Evolutionary conservation across 2,329 filamentous ascomycete genomes (phyloP).

Genomic region (Fusarium devonianum): DNA sequence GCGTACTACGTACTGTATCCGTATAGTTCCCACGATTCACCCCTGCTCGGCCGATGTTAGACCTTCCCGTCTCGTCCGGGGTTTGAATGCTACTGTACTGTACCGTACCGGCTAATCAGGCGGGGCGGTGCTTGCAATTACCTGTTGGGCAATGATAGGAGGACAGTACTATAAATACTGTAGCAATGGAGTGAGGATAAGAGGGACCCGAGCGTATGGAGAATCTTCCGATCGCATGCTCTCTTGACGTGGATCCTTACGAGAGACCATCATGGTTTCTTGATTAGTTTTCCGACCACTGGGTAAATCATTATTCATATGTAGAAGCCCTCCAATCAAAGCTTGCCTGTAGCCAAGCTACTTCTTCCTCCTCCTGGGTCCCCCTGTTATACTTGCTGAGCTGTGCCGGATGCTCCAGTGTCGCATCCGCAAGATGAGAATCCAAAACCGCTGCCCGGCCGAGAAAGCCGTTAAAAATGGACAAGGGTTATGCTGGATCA

Average conservation of each 20-base stretch:
- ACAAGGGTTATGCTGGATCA: conserved; percentile 16
- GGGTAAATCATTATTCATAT: too few relatives aligned
- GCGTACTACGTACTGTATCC: too few relatives aligned
- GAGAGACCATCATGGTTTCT: conserved; percentile 8
- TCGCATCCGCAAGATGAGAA: conserved; percentile 24
- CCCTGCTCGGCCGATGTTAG: conserved; percentile 4
- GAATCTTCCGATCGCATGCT: conserved; percentile 20
- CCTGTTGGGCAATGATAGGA: too few relatives aligned
- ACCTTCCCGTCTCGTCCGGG: conserved; percentile 1
- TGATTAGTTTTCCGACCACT: conserved; percentile 7
- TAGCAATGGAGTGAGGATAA: conserved; percentile 1
- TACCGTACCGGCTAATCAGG: too few relatives aligned
- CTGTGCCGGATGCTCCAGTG: conserved; percentile 7
- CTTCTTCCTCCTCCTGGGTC: background rate
- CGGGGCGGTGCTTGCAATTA: too few relatives aligned
- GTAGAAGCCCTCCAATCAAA: too few relatives aligned
- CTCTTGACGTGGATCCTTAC: conserved; percentile 13
- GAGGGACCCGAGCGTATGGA: conserved; percentile 19
- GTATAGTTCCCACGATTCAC: background rate
- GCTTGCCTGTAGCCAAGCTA: background rate
- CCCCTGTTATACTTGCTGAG: background rate
- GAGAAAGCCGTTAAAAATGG: conserved; percentile 12
- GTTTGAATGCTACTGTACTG: background rate
- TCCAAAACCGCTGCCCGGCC: conserved; percentile 29
- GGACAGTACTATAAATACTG: too few relatives aligned